phyloP scores from a whole-genome alignment of 192 early-diverging fungal genomes.

The Mortierella claussenii region DNA sequence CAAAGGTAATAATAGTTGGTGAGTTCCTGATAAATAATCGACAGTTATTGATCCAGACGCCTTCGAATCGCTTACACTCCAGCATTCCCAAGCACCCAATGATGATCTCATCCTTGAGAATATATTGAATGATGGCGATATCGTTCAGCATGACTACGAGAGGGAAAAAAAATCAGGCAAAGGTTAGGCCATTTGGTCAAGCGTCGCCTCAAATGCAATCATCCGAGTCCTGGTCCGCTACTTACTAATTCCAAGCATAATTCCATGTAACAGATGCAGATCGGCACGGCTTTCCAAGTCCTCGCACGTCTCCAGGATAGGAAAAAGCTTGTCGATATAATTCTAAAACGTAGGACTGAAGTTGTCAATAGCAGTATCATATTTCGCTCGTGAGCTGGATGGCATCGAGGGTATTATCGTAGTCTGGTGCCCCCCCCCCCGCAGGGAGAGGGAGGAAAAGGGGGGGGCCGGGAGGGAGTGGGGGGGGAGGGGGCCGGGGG shows the following conservation, averaged over 20 bases:
- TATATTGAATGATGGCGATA: constrained; percentile 73
- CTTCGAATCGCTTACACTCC: constrained; percentile 73
- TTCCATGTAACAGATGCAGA: constrained; percentile 77
- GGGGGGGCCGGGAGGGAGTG: no score
- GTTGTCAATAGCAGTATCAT: no score
- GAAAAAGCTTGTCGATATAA: constrained; percentile 78
- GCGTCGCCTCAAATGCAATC: no score
- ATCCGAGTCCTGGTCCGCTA: no score
- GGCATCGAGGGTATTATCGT: no score
- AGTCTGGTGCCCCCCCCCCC: no score
- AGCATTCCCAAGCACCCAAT: constrained; percentile 80
- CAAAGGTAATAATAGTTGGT: not conserved
- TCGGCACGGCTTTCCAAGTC: constrained; percentile 82
- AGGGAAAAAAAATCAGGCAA: not conserved
- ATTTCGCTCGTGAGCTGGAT: no score
- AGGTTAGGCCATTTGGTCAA: no score
- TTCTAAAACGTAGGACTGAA: constrained; percentile 49
- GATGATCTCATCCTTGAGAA: constrained; percentile 84
- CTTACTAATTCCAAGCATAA: constrained; percentile 81
- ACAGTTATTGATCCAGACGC: not conserved
- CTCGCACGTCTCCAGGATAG: constrained; percentile 80
- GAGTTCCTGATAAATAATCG: not conserved
- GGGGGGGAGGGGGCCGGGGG: no score
- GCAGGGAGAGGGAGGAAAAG: no score
- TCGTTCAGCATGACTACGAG: constrained; percentile 82